Evolutionary conservation across 2,329 filamentous ascomycete species (phyloP).

Genomic region (Zymoseptoria ardabiliae): DNA sequence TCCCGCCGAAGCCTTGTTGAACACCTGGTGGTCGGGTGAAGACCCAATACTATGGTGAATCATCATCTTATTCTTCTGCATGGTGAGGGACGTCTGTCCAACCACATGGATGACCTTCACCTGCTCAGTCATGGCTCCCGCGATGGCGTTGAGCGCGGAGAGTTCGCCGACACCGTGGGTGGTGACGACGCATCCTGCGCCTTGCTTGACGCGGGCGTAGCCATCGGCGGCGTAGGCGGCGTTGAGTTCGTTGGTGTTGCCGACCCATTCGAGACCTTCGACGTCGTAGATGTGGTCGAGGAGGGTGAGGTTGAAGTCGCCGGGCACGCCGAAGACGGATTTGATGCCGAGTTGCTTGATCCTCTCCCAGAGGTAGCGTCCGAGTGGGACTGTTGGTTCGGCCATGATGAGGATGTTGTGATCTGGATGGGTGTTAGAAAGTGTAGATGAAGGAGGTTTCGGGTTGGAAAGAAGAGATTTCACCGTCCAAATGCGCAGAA

Average conservation of each 20-base stretch:
- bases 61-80: constrained; percentile 39
- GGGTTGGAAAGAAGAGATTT: background rate
- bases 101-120: constrained; percentile 42
- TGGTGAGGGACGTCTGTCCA: constrained; percentile 35
- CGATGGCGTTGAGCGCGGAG: constrained; percentile 39
- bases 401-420: background rate
- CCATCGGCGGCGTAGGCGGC: constrained; percentile 52
- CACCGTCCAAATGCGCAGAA: background rate
- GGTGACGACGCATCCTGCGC: constrained; percentile 46
- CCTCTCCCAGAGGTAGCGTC: constrained; percentile 37
- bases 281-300: constrained; percentile 38
- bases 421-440: background rate
- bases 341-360: constrained; percentile 36
- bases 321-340: constrained; percentile 39
- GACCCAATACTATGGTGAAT: constrained; percentile 40
- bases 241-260: constrained; percentile 54
- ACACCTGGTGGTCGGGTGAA: constrained; percentile 36
- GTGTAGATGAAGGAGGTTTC: background rate
- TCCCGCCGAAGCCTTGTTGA: constrained; percentile 33
- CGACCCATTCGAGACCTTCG: constrained; percentile 38
- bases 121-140: constrained; percentile 37
- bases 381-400: constrained; percentile 32
- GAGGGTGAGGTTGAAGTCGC: constrained; percentile 41
- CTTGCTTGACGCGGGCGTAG: constrained; percentile 49
- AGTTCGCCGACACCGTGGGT: constrained; percentile 54